Conservation (phyloP, 2,329 filamentous ascomycete species). For the Tolypocladium amazonense region DNA sequence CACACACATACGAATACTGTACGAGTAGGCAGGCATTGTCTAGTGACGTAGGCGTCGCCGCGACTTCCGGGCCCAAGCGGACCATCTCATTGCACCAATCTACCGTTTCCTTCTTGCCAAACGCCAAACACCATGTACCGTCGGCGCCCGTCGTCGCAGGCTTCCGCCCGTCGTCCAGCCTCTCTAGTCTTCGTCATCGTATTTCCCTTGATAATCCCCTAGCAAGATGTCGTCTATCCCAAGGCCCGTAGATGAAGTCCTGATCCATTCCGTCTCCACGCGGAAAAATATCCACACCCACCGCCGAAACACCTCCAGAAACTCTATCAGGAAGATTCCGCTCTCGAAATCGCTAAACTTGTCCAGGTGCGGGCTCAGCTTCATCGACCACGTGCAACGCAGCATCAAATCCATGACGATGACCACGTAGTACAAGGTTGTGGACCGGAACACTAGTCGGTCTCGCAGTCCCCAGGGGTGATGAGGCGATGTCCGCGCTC, state of each 20-base stretch:
- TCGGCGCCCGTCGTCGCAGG: not conserved
- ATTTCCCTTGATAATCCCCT: conserved; percentile 57
- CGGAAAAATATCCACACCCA: conserved; percentile 98
- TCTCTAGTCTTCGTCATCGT: conserved; percentile 28
- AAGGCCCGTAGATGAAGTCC: conserved; percentile 40
- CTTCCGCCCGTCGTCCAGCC: not conserved
- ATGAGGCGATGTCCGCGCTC: conserved; percentile 48
- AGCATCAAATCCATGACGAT: conserved; percentile 70
- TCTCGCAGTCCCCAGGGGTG: conserved; percentile 71
- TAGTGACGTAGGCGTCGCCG: not conserved
- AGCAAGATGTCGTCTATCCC: conserved; percentile 62
- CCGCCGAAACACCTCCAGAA: conserved; percentile 74
- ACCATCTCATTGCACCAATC: not conserved
- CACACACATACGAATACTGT: too few relatives aligned
- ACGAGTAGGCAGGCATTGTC: not conserved
- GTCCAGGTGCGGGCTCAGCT: conserved; percentile 72
- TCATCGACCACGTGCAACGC: conserved; percentile 84
- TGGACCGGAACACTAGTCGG: conserved; percentile 60
- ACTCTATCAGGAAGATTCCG: conserved; percentile 78
- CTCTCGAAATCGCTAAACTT: conserved; percentile 80
- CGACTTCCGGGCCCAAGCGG: not conserved
- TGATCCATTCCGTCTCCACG: conserved; percentile 85
- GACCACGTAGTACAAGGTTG: conserved; percentile 71
- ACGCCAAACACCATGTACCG: not conserved
- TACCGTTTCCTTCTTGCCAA: not conserved